Evolutionary conservation across 2,329 filamentous ascomycete species (phyloP).

Genomic region (Fusarium haematococcum): DNA sequence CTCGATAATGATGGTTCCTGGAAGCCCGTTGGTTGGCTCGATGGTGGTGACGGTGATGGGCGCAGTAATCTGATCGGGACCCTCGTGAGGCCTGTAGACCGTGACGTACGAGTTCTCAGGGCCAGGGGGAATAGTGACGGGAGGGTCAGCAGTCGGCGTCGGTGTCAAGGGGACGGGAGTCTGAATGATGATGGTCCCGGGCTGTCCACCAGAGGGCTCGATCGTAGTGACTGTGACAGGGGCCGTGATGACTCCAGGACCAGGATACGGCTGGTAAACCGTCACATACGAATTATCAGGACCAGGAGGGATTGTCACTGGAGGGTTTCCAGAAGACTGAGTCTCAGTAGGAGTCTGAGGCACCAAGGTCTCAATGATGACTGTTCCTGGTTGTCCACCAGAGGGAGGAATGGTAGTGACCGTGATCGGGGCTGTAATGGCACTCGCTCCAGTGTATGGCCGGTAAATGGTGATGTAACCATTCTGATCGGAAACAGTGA

Average conservation of each 20-base stretch:
- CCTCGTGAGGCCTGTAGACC: slow-evolving; percentile 25
- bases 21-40: slow-evolving; percentile 8
- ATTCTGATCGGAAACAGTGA: slow-evolving; percentile 16
- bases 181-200: slow-evolving; percentile 8
- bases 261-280: slow-evolving; percentile 10
- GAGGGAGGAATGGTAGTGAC: slow-evolving; percentile 25
- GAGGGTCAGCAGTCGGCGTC: neutral
- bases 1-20: slow-evolving; percentile 28
- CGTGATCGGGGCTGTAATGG: slow-evolving; percentile 23
- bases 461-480: slow-evolving; percentile 30
- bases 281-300: slow-evolving; percentile 21
- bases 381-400: slow-evolving; percentile 21
- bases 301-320: slow-evolving; percentile 18
- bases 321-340: slow-evolving; percentile 4
- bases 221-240: slow-evolving; percentile 8
- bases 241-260: slow-evolving; percentile 7
- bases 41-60: slow-evolving; percentile 30
- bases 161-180: neutral
- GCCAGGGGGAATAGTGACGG: slow-evolving; percentile 18
- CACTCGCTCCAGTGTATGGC: slow-evolving; percentile 22
- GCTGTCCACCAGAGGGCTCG: neutral
- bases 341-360: neutral
- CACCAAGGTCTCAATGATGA: slow-evolving; percentile 25
- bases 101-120: slow-evolving; percentile 26
- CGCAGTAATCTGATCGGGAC: slow-evolving; percentile 14